These are phyloP conservation scores for Thielaviopsis musarum DNA, from an alignment of 2,329 filamentous ascomycete species.

Conservation along the genomic window DNA sequence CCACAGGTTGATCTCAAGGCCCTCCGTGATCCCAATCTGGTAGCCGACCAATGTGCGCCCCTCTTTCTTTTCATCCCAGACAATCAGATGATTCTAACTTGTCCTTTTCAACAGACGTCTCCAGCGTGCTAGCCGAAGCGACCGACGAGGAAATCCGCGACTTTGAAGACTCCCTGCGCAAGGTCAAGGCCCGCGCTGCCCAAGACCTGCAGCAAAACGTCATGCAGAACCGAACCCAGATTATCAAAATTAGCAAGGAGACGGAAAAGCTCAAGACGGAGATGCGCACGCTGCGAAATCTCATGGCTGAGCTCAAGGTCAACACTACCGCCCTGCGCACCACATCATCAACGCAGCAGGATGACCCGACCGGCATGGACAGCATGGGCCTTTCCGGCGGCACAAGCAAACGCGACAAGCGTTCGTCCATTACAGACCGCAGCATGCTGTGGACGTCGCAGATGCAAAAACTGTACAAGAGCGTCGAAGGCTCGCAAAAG, in stretches of 20 bases:
- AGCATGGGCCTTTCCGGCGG: slow-evolving; percentile 34
- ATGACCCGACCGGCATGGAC: slow-evolving; percentile 29
- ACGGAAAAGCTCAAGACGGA: slow-evolving; percentile 94
- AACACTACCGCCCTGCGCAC: slow-evolving; percentile 52
- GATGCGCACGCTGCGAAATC: slow-evolving; percentile 75
- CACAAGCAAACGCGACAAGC: slow-evolving; percentile 57
- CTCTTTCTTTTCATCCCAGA: neutral
- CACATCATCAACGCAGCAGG: slow-evolving; percentile 32
- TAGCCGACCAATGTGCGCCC: slow-evolving; percentile 57
- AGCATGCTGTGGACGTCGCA: slow-evolving; percentile 52
- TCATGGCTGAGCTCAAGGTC: slow-evolving; percentile 83
- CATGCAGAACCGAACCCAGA: slow-evolving; percentile 92
- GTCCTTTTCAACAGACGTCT: slow-evolving; percentile 31
- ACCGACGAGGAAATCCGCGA: slow-evolving; percentile 74
- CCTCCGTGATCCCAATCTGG: slow-evolving; percentile 62
- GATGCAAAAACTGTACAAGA: slow-evolving; percentile 79
- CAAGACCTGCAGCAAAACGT: slow-evolving; percentile 86
- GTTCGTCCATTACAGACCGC: slow-evolving; percentile 68
- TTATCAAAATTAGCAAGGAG: slow-evolving; percentile 98
- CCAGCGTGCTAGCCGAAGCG: slow-evolving; percentile 61
- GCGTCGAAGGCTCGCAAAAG: slow-evolving; percentile 94
- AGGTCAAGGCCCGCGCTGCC: slow-evolving; percentile 61
- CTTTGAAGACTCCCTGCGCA: slow-evolving; percentile 60
- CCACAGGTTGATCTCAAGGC: slow-evolving; percentile 60
- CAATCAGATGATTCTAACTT: slow-evolving; percentile 9